These are phyloP conservation scores for Pachysandra terminalis DNA, from an alignment of 164 flowering plant genomes.

Conservation along the genomic window DNA sequence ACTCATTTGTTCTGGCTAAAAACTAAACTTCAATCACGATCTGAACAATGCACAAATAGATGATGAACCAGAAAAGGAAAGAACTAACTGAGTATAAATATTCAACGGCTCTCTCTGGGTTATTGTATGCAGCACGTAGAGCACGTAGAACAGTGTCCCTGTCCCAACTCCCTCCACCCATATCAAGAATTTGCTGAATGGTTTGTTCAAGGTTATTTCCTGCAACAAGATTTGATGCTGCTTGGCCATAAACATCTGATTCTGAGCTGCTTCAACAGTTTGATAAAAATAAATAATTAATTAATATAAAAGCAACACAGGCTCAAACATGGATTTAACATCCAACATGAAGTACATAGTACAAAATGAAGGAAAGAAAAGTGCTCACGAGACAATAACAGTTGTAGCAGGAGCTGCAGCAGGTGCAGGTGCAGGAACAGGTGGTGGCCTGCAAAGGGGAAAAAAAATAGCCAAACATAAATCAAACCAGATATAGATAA, in stretches of 20 bases:
- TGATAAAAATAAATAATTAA: neutral
- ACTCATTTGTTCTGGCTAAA: neutral
- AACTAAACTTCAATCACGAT: neutral
- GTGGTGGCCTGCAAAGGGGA: slow-evolving; percentile 26
- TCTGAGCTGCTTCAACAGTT: slow-evolving; percentile 37
- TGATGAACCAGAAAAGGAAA: neutral
- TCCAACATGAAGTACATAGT: neutral
- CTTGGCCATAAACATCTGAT: slow-evolving; percentile 69
- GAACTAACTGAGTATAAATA: slow-evolving; percentile 82
- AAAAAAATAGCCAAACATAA: neutral
- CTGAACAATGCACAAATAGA: neutral
- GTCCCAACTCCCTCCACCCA: slow-evolving; percentile 98
- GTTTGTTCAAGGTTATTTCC: slow-evolving; percentile 69
- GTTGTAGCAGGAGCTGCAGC: slow-evolving; percentile 11
- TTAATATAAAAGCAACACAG: neutral
- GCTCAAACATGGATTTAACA: neutral
- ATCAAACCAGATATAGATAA: neutral
- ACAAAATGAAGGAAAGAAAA: neutral
- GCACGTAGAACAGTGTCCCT: slow-evolving; percentile 88
- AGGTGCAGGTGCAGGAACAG: slow-evolving; percentile 28
- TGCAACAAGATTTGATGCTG: slow-evolving; percentile 89
- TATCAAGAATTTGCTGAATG: slow-evolving; percentile 80
- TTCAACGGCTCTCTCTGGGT: slow-evolving; percentile 97
- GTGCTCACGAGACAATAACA: slow-evolving; percentile 34
- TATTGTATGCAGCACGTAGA: slow-evolving; percentile 92